Evolutionary conservation across 345 rosid genomes (phyloP), one percentile per base, ranked within the genome.

Genomic region (Brassica cretica): DNA sequence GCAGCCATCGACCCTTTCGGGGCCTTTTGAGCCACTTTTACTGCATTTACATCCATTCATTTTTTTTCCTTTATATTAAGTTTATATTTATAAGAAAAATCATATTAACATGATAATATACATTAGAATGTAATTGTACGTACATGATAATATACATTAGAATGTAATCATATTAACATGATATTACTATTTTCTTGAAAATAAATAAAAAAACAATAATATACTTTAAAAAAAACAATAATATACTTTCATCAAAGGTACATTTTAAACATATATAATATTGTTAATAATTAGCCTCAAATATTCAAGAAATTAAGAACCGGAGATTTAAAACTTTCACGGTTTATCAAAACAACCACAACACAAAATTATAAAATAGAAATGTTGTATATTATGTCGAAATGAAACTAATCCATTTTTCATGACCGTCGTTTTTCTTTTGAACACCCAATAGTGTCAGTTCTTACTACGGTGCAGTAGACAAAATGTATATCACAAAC

Each of bases 1-100:
- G 41, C 61, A 37, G 46, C 55, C 72, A 24, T 11, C 86, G 85
- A 76, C 87, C 91, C 81, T 85, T 89, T 77, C 88, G 82, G 21
- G 74, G 71, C 27, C 68, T 82, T 51, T 82, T 80, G 90, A 88
- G 91, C 85, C 90, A 86, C 14, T 46, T 46, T 27, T 49, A 55
- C 29, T 71, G 27, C 33, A 19, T 66, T 72, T 33, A 14, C 64
- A 9, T 30, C 60, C 61, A 7, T 72, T 71, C 55, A 11, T 44
- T 46, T 56, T 18, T 56, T 3, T 25, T 10, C 3, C 18, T 62
- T 2, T 15, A n/a, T 27, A 46, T 8, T 12, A 19, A 56, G 19
- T 10, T 33, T 19, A 8, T 14, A 19, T 25, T 39, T 39, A 32
- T 49, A 44, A 6, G 18, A 70, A 71, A 27, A 70, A 71, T 39